These are phyloP conservation scores for Ganoderma multipileum DNA, from an alignment of 1,284 basidiomycete species.

Conservation along the genomic window DNA sequence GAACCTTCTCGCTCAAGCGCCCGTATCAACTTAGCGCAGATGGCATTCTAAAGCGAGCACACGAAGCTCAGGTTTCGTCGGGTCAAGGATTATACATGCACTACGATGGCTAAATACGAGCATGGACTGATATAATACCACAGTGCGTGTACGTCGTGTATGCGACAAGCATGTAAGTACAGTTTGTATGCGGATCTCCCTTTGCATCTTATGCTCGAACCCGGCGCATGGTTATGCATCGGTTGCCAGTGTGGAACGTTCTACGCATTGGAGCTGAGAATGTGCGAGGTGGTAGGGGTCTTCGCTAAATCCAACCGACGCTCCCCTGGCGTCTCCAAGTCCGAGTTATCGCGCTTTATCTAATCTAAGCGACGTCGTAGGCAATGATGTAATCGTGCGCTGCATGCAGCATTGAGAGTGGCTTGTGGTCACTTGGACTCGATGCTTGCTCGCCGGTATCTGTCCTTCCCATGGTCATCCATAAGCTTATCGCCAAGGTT, in stretches of 20 bases:
- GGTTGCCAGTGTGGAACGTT: too few relatives aligned
- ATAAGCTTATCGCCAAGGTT: conserved; percentile 22
- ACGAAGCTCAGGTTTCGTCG: background rate
- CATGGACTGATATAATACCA: background rate
- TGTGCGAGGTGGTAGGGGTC: too few relatives aligned
- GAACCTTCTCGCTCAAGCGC: background rate
- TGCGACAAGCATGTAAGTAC: background rate
- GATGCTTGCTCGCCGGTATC: conserved; percentile 16
- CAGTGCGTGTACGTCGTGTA: background rate
- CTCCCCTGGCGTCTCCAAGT: too few relatives aligned
- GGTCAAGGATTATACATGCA: background rate
- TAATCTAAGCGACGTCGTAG: conserved; percentile 3
- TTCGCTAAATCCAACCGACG: too few relatives aligned
- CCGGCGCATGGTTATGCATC: too few relatives aligned
- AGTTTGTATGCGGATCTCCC: background rate
- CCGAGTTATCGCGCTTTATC: too few relatives aligned
- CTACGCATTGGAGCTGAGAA: background rate
- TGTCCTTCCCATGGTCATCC: conserved; percentile 19
- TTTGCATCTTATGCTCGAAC: background rate
- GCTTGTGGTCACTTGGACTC: background rate
- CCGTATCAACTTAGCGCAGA: background rate
- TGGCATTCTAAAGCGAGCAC: background rate
- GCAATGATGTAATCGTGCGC: background rate
- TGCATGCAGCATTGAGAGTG: background rate
- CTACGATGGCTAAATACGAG: background rate